Evolutionary conservation across 352 stramenopile genomes (phyloP), one percentile per base, ranked within the genome.

Genomic region (Aphanomyces cochlioides): DNA sequence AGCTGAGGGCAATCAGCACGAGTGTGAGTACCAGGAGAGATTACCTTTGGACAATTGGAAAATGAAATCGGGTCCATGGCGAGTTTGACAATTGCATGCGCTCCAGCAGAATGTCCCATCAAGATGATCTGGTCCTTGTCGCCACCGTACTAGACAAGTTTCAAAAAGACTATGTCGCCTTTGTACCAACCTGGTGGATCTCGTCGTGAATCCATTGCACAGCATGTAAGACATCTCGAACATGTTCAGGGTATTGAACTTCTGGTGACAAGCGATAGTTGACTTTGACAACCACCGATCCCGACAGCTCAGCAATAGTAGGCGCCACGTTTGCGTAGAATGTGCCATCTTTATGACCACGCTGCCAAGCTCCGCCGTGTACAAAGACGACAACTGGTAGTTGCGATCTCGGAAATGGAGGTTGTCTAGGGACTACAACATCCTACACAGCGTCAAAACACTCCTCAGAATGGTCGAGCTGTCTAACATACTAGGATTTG

Each of bases 211-310:
- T 59, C 85, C 85, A 95, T 45, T 77, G 69, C 4, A 92, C 61
- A 28, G 85, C 84, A 47, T 74, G 60, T 17, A 83, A 83, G 7
- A 91, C 76, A 50, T 95, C 87, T 5, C 79, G 73, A 19, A 77
- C 76, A 75, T 95, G 87, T 21, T 82, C 77, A 5, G 87, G 87
- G 47, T 95, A 85, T 45, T 66, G 58, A 57, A 90, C 86, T 76
- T 90, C 80, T 15, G 87, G 85, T 8, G 87, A 93, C 37, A 95
- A 69, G 1, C 85, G 82, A 56, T 95, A 95, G 78, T 93, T 93
- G 12, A 93, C 72, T 4, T 79, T 88, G 2, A 92, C 84, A 13
- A 85, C 84, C 3, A 90, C 8, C 21, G 45, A 54, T 34, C 53
- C 86, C 5, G 79, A 82, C 28, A 77, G 76, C 36, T 75, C 69